Evolutionary conservation across 1,284 basidiomycete species (phyloP).

Genomic region (Cryptococcus hybrid): DNA sequence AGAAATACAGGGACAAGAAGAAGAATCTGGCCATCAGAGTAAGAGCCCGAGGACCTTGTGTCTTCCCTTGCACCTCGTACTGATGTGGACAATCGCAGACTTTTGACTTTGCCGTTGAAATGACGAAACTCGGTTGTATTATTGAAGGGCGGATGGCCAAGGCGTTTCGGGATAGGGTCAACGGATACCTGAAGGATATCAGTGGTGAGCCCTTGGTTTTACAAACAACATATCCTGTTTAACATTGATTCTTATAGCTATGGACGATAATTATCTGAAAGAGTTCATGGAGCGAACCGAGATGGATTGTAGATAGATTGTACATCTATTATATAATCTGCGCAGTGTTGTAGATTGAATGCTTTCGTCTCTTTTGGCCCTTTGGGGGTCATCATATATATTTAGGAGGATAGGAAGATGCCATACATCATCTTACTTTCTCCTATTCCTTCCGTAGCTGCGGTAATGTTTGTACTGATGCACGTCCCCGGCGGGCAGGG

Average conservation of each 20-base stretch:
- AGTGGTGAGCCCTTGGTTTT: background rate
- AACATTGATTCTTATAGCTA: background rate
- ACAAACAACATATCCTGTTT: background rate
- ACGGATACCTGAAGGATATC: background rate
- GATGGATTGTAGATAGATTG: background rate
- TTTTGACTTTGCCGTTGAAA: background rate
- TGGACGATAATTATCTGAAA: background rate
- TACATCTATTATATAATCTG: too few relatives aligned
- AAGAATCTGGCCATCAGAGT: background rate
- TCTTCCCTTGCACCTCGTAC: background rate
- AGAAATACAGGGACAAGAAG: conserved; percentile 11
- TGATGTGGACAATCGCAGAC: background rate
- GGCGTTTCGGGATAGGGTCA: background rate
- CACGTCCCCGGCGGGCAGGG: too few relatives aligned
- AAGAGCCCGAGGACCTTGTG: background rate
- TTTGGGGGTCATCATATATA: too few relatives aligned
- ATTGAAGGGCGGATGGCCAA: background rate
- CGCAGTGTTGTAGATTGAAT: too few relatives aligned
- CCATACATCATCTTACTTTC: too few relatives aligned
- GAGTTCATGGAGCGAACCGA: background rate
- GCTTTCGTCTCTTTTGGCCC: too few relatives aligned
- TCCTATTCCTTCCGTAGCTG: too few relatives aligned
- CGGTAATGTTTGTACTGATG: too few relatives aligned
- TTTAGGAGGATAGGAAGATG: too few relatives aligned
- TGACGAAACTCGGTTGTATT: background rate